A percentile compares a stretch with the other conserved stretches of the same genome.
These are phyloP conservation scores for Backusella tarrabulga DNA, from an alignment of 192 early-diverging fungal genomes.

Conservation along the genomic window DNA sequence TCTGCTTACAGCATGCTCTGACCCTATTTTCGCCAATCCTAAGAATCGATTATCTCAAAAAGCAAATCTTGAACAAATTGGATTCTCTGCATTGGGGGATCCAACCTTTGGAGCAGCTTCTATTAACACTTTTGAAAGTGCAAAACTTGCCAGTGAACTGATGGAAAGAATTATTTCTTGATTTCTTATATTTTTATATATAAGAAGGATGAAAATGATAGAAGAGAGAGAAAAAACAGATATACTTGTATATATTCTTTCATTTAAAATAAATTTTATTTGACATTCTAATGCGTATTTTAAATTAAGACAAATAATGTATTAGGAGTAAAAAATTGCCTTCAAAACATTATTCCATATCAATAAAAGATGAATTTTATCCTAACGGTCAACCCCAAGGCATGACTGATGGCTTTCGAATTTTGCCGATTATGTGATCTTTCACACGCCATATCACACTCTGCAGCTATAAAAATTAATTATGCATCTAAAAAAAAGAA, in stretches of 20 bases:
- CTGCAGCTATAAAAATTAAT: not conserved
- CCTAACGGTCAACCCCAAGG: not conserved
- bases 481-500: not conserved
- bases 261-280: not conserved
- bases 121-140: conserved; percentile 42
- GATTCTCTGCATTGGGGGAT: conserved; percentile 45
- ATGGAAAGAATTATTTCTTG: conserved; percentile 42
- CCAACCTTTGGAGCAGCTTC: conserved; percentile 39
- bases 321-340: too few species aligned
- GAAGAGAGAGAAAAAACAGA: not conserved
- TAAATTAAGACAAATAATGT: not conserved
- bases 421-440: not conserved
- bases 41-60: conserved; percentile 43
- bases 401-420: not conserved
- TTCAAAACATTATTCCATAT: too few species aligned
- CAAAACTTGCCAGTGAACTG: conserved; percentile 44
- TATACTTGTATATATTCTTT: not conserved
- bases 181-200: not conserved
- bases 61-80: conserved; percentile 47
- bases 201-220: not conserved
- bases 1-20: conserved; percentile 62
- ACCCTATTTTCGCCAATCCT: conserved; percentile 35
- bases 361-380: not conserved
- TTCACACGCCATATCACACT: not conserved
- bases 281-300: not conserved